A percentile compares a stretch with the other conserved stretches of the same genome.
Conservation (phyloP, 345 rosid species). For the Aethionema arabicum region DNA sequence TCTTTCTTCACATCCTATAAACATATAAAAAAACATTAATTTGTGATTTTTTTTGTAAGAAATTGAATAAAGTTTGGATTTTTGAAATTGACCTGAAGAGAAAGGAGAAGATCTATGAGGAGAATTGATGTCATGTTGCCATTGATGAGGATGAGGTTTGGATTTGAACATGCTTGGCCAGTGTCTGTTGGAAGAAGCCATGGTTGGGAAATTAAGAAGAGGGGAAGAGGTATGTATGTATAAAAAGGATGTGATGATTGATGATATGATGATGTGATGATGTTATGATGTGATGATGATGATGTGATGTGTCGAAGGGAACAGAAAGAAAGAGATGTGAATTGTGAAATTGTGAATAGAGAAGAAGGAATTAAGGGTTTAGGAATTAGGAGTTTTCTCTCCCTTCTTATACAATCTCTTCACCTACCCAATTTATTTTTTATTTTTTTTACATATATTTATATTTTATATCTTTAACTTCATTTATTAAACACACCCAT, state of each 20-base stretch:
- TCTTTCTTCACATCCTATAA: constrained; percentile 73
- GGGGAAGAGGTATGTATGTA: constrained; percentile 25
- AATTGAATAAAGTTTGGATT: too few relatives aligned
- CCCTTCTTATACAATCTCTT: constrained; percentile 41
- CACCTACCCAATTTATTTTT: constrained; percentile 54
- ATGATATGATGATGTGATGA: constrained; percentile 34
- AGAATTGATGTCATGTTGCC: constrained; percentile 87
- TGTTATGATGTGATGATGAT: constrained; percentile 20
- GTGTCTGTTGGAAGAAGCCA: constrained; percentile 99
- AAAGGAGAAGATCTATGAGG: constrained; percentile 57
- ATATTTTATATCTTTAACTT: background rate
- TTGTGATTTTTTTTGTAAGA: background rate
- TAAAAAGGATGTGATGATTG: constrained; percentile 18
- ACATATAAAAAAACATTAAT: too few relatives aligned
- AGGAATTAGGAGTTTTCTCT: constrained; percentile 39
- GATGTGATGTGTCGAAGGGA: constrained; percentile 36
- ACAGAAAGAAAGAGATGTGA: constrained; percentile 23
- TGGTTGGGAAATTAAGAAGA: constrained; percentile 35
- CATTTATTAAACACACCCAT: background rate
- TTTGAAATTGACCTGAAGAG: constrained; percentile 38
- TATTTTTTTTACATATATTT: constrained; percentile 21
- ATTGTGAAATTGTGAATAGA: constrained; percentile 32
- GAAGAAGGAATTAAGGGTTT: constrained; percentile 21
- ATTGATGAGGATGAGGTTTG: constrained; percentile 82
- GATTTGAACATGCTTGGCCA: constrained; percentile 99